Percentiles rank a stretch among this genome's conserved stretches.
Evolutionary conservation across 106 monocot species (phyloP).

Genomic region (Apostasia ramifera): DNA sequence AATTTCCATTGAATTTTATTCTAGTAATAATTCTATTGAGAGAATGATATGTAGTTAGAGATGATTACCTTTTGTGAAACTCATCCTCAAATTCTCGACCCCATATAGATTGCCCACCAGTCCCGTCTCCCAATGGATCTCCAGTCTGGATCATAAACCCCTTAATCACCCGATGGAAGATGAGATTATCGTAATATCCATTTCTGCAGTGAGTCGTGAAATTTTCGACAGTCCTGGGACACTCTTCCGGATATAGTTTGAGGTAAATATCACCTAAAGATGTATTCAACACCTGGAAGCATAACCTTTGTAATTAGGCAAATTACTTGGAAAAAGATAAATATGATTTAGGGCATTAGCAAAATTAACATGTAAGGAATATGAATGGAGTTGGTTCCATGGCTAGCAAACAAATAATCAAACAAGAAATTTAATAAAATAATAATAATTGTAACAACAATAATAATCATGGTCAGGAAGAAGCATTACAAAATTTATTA

Average conservation of each 20-base stretch:
- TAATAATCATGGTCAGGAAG: not conserved
- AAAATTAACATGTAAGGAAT: not conserved
- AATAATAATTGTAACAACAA: not conserved
- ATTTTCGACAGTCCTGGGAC: conserved; percentile 99
- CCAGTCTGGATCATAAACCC: conserved; percentile 99
- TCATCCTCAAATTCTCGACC: conserved; percentile 99
- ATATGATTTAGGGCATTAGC: not conserved
- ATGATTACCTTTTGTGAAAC: conserved; percentile 86
- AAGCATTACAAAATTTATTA: too few species aligned
- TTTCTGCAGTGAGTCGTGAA: conserved; percentile 96
- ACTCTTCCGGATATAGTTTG: conserved; percentile 93
- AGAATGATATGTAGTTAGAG: not conserved
- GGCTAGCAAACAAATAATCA: too few species aligned
- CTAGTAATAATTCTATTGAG: too few species aligned
- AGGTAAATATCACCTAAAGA: conserved; percentile 90
- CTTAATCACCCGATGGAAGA: conserved; percentile 94
- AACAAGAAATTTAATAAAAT: not conserved
- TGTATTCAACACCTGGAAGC: conserved; percentile 72
- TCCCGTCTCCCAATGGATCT: conserved; percentile 97
- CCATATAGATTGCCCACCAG: conserved; percentile 98
- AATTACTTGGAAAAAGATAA: not conserved
- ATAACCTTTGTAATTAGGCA: conserved; percentile 5
- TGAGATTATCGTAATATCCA: conserved; percentile 98
- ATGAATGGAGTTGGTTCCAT: too few species aligned
- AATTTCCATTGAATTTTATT: too few species aligned